These are phyloP conservation scores for Camelina neglecta DNA, from an alignment of 345 rosid species.

Conservation along the genomic window DNA sequence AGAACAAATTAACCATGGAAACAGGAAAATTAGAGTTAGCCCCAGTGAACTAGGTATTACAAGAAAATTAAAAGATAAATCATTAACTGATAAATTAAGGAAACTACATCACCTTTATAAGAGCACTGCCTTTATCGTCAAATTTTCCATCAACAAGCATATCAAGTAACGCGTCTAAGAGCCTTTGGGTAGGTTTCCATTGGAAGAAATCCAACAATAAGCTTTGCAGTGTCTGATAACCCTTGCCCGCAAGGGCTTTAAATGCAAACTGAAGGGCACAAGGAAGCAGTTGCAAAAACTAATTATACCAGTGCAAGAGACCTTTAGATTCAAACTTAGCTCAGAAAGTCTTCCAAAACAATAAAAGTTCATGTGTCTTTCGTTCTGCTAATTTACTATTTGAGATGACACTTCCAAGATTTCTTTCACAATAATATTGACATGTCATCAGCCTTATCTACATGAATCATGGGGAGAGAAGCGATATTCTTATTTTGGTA, in stretches of 20 bases:
- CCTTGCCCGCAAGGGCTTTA: slow-evolving; percentile 90
- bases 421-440: slow-evolving; percentile 15
- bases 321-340: slow-evolving; percentile 15
- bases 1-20: slow-evolving; percentile 24
- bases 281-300: slow-evolving; percentile 20
- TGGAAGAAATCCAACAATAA: slow-evolving; percentile 86
- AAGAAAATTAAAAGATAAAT: neutral
- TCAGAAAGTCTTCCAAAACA: slow-evolving; percentile 6
- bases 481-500: slow-evolving; percentile 8
- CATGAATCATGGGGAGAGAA: slow-evolving; percentile 8
- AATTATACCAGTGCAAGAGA: slow-evolving; percentile 25
- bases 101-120: slow-evolving; percentile 64
- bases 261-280: slow-evolving; percentile 68
- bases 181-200: slow-evolving; percentile 78
- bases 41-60: slow-evolving; percentile 36
- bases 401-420: slow-evolving; percentile 19
- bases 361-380: slow-evolving; percentile 1
- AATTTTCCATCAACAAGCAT: slow-evolving; percentile 98
- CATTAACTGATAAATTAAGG: slow-evolving; percentile 19
- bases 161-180: slow-evolving; percentile 84
- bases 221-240: slow-evolving; percentile 89
- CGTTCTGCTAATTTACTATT: slow-evolving; percentile 11
- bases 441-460: slow-evolving; percentile 12
- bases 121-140: slow-evolving; percentile 66
- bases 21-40: slow-evolving; percentile 35